Evolutionary conservation across 2,329 filamentous ascomycete genomes (phyloP), one percentile per base, ranked within the genome.

Genomic region (Claviceps pusilla): DNA sequence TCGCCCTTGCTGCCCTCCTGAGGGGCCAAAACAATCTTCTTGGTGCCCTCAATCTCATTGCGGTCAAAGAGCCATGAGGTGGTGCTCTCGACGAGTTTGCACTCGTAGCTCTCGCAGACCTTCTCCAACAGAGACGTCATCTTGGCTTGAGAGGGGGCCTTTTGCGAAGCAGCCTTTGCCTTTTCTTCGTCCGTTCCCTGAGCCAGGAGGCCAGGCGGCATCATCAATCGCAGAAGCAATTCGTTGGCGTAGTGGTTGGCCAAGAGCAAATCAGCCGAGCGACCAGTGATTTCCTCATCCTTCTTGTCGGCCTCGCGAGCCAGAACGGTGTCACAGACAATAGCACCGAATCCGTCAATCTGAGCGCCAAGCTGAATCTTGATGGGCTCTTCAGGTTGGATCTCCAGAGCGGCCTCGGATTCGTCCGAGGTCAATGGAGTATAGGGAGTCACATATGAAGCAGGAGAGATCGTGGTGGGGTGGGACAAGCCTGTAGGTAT

Each of bases 291-390:
- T 62, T 78, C 77, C 60, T 80, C 83, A 55, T 78, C 74, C 51
- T 78, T 71, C 63, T 81, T 77, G 57, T 80, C 79, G 64, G 77
- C 76, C 59, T 77, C 69, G 50, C 77, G 76, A 52, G 94, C 84
- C 56, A 96, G 71, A 61, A 97, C 78, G 57, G 89, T 95, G 72
- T 96, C 87, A 74, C 93, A 96, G 63, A 96, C 87, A 68, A 98
- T 96, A 62, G 91, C 87, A 63, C 89, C 89, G 66, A 97, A 95
- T 54, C 93, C 93, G 73, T 97, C 89, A 59, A 98, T 96, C 75
- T 98, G 93, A 52, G 93, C 93, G 66, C 93, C 93, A n/a, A 98
- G 82, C 75, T 98, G 93, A 69, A 98, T 93, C 82, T 98, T 98
- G 73, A 95, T 80, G 58, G 87, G 74, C 75, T 98, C 93, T 58